Base-by-base conservation (phyloP, 1,284 basidiomycete species). In the Ceratobasidium sp. region DNA sequence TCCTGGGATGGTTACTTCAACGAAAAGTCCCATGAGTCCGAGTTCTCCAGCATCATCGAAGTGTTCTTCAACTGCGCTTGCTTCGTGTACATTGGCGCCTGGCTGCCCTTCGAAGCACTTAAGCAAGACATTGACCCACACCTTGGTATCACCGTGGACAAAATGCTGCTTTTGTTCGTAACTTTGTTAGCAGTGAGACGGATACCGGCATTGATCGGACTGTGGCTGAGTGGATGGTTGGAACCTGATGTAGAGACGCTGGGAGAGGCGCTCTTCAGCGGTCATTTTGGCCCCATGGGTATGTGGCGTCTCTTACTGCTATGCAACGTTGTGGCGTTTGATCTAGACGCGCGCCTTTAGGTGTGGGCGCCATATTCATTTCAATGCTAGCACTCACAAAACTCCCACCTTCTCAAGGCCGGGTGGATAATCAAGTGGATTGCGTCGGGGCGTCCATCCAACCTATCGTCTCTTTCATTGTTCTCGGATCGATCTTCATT, bases 1-100 rank as follows among this genome's bases (percentile, higher is more conserved):
- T 95, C 95, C 1, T 98, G 96, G 97, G 96, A 98, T 81, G 93
- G 95, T 51, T 89, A 96, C 82, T 98, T 97, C 85, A 94, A 95
- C 81, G 86, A 87, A 57, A 92, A 95, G 76, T 95, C 91, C 2
- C 94, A 96, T 83, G 90, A 92, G 80, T 92, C 95, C 77, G 88
- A 91, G 49, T 99, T 99, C 82, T 92, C 95, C 29, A 92, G 94
- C 57, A 94, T 98, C 69, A 92, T 99, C 80, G 96, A 98, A 79
- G 87, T 97, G 77, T 64, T 64, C 13, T 64, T 64, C 22, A 64
- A 64, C 43, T 64, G 62, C 25, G 62, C 62, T 13, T 64, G 62
- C 22, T 64, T 64, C 43, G 22, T 64, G 13, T 97, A 96, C 83
- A 95, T 97, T 76, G 95, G 95, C 43, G 95, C 96, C 2, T 94